Percentiles rank a stretch among this genome's conserved stretches.
These are phyloP conservation scores for Aspergillus fumigatiaffinis DNA, from an alignment of 2,329 filamentous ascomycete genomes.

Conservation along the genomic window DNA sequence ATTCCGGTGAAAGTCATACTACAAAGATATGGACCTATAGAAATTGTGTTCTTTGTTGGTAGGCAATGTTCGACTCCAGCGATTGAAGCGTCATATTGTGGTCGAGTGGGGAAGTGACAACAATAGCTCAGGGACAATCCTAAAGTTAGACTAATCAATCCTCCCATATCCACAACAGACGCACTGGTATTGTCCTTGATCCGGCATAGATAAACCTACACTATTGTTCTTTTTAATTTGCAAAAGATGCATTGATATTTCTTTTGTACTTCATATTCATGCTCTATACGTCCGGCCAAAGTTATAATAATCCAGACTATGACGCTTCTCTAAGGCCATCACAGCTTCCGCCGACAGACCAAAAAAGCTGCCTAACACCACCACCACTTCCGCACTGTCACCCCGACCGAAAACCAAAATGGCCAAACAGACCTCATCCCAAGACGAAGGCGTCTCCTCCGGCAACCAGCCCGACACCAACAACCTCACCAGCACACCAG, in stretches of 20 bases:
- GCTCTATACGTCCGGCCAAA: neutral
- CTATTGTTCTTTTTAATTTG: slow-evolving; percentile 10
- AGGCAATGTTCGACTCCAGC: neutral
- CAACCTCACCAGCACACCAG: slow-evolving; percentile 1
- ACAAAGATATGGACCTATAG: slow-evolving; percentile 12
- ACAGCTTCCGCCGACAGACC: neutral
- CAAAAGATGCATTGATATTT: neutral
- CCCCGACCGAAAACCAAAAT: slow-evolving; percentile 11
- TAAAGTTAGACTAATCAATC: neutral
- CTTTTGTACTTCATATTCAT: neutral
- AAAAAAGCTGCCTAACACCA: neutral
- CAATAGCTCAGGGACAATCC: neutral
- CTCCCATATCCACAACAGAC: neutral
- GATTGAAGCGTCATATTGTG: neutral
- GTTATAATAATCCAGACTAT: neutral
- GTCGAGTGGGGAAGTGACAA: neutral
- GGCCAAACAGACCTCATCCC: slow-evolving; percentile 11
- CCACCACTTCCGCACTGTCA: slow-evolving; percentile 11
- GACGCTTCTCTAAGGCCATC: neutral
- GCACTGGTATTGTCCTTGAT: slow-evolving; percentile 14
- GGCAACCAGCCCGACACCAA: slow-evolving; percentile 6
- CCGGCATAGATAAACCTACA: neutral
- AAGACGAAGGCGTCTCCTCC: neutral
- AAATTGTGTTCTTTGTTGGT: slow-evolving; percentile 3
- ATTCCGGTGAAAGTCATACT: neutral